Evolutionary conservation across 2,329 filamentous ascomycete species (phyloP).

Genomic region (Delphinella strobiligena): DNA sequence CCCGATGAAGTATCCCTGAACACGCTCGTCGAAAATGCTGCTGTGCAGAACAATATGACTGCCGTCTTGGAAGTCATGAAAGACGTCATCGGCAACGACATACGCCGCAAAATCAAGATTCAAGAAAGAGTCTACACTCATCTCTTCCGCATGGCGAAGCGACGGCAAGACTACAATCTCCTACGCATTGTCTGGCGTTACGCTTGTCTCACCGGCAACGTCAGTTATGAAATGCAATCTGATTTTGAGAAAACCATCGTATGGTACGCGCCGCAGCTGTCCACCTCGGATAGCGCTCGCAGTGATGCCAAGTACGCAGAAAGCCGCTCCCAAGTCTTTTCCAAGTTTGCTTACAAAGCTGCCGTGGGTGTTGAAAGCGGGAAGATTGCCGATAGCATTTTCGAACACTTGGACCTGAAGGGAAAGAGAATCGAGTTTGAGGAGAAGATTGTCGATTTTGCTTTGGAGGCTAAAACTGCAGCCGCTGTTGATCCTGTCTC

Average conservation of each 20-base stretch:
- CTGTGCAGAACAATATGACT: conserved; percentile 7
- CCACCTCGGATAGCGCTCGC: too few relatives aligned
- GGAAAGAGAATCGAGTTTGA: too few relatives aligned
- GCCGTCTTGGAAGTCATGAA: conserved; percentile 1
- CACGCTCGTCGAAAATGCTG: conserved; percentile 15
- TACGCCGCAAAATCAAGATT: not conserved
- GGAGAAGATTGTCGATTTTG: too few relatives aligned
- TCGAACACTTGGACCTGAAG: too few relatives aligned
- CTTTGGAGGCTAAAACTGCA: too few relatives aligned
- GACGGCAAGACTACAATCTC: conserved; percentile 15
- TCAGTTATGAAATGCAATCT: conserved; percentile 7
- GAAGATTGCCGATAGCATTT: too few relatives aligned
- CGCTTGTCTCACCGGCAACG: conserved; percentile 17
- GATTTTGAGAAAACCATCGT: conserved; percentile 10
- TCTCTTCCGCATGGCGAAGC: conserved; percentile 17
- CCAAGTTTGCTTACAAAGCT: too few relatives aligned
- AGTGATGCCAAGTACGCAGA: too few relatives aligned
- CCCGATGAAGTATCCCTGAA: conserved; percentile 14
- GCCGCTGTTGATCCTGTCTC: too few relatives aligned
- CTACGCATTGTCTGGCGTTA: conserved; percentile 22
- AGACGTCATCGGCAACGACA: not conserved
- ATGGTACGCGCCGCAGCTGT: not conserved
- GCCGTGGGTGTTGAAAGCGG: too few relatives aligned
- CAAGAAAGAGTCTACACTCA: conserved; percentile 9
- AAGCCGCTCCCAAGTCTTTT: too few relatives aligned